A percentile compares a stretch with the other conserved stretches of the same genome.
phyloP scores from a whole-genome alignment of 495 filamentous ascomycete genomes.

The Choiromyces venosus region DNA sequence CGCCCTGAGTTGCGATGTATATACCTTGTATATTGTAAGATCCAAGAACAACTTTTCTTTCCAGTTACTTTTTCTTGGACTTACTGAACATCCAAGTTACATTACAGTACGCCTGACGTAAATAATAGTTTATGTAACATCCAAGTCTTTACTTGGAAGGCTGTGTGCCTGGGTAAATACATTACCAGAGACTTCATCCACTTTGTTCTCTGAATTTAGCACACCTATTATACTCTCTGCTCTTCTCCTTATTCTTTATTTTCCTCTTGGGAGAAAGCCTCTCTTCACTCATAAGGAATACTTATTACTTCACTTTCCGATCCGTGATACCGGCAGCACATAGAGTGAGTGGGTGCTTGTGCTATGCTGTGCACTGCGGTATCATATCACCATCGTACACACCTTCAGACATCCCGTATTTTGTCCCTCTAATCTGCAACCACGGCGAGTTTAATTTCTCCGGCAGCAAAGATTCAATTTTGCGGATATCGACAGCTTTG shows the following conservation, averaged over 20 bases:
- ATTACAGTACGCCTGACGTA: background rate
- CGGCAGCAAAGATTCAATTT: slow-evolving; percentile 14
- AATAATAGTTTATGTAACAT: background rate
- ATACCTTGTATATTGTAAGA: background rate
- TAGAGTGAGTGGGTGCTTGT: background rate
- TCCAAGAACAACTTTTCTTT: background rate
- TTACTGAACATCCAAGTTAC: background rate
- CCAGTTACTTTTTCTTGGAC: background rate
- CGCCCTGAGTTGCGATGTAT: background rate
- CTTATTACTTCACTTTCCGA: background rate
- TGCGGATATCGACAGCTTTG: slow-evolving; percentile 23
- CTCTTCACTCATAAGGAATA: background rate
- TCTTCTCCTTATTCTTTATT: background rate
- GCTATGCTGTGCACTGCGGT: background rate
- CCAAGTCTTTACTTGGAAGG: background rate
- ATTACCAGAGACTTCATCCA: background rate
- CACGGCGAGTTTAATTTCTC: slow-evolving; percentile 8
- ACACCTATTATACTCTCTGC: background rate
- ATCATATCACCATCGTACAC: background rate
- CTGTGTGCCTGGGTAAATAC: background rate
- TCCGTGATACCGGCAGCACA: background rate
- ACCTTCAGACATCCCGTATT: background rate
- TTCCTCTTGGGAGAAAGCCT: background rate
- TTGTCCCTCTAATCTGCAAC: background rate
- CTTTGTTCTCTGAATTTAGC: background rate